Base-by-base conservation (phyloP, 495 filamentous ascomycete genomes). In the Daldinia decipiens region DNA sequence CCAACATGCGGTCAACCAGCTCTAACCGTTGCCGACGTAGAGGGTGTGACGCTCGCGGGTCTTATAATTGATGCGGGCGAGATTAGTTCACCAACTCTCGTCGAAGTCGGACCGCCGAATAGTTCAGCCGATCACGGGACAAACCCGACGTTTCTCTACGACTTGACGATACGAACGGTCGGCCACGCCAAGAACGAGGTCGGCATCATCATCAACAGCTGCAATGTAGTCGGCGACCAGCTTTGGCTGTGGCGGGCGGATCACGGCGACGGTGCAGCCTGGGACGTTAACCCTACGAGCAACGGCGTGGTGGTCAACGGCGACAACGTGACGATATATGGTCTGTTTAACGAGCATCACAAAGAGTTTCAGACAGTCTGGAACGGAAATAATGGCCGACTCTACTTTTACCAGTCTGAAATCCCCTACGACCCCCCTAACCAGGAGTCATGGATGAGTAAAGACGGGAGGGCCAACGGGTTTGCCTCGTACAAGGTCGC, bases 401-500 rank as follows among this genome's bases (percentile, higher is more conserved):
- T 78, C 8, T 78, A 78, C 56, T 76, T 78, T 62, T 78, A 78
- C 52, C 76, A 78, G 59, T 78, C 76, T 31, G 76, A 78, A 29
- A 68, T 78, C 29, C 76, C 76, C 4, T 78, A 78, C 45, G 76
- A 76, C 17, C 76, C 76, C 5, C 76, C 76, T 26, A 60, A 72
- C 56, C 76, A 78, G 50, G 51, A 65, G 31, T 74, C 68, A 1
- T 78, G 76, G 76, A 78, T 64, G 73, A 63, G 66, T 13, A 64
- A 59, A 53, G 27, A 61, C 45, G 68, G 76, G 45, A 40, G 15
- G 15, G 43, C 65, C 12, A 76, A 78, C 56, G 76, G 76, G 38
- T 78, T 72, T 17, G 71, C 76, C 40, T 78, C 76, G 29, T 78
- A 78, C 40, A 78, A 74, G 55, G 76, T 78, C 1, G 71, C 76